Conservation (phyloP, 176 grass and related monocot species). For the barley (Hordeum vulgare) region MorexV3_pseudomolecules_assembly NC_058522.1:573782517-573783016, state of each 20-base stretch:
- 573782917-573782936: too few species aligned
- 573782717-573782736: neutral
- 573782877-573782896: neutral
- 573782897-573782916: neutral
- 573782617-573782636: neutral
- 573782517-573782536: neutral
- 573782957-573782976: too few species aligned
- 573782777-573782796: neutral
- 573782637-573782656: neutral
- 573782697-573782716: neutral
- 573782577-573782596: too few species aligned
- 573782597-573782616: conserved; percentile 9
- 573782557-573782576: neutral
- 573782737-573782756: neutral
- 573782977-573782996: too few species aligned
- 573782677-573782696: neutral
- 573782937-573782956: too few species aligned
- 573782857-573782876: neutral
- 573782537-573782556: neutral
- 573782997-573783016: too few species aligned
- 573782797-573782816: neutral
- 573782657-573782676: conserved; percentile 4
- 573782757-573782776: neutral
- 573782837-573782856: neutral
- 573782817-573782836: neutral